These are phyloP conservation scores for Acephala macrosclerotiorum DNA, from an alignment of 2,329 filamentous ascomycete species.

Conservation along the genomic window DNA sequence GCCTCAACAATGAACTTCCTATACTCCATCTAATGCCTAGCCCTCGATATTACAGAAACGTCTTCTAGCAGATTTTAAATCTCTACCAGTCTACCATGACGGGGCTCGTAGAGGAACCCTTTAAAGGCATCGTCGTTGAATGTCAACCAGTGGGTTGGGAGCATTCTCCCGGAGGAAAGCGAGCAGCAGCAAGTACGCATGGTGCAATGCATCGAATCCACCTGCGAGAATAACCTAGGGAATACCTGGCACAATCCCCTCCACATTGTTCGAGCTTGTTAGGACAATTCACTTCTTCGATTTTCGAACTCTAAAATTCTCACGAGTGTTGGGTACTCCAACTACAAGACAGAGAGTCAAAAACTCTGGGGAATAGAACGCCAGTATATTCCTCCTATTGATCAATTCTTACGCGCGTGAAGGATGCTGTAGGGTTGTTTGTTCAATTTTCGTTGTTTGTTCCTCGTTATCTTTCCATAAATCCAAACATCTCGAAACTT, in stretches of 20 bases:
- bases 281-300: not conserved
- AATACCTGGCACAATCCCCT: not conserved
- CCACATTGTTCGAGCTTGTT: not conserved
- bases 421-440: not conserved
- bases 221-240: not conserved
- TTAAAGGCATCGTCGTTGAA: not conserved
- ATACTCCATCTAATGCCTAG: too few species aligned
- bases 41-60: too few species aligned
- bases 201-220: not conserved
- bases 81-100: too few species aligned
- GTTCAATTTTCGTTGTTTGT: not conserved
- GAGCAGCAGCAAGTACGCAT: not conserved
- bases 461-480: too few species aligned
- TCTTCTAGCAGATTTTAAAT: too few species aligned
- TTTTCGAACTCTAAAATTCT: not conserved
- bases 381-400: not conserved
- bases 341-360: not conserved
- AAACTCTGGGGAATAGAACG: not conserved
- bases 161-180: not conserved
- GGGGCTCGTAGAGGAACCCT: not conserved
- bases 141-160: not conserved
- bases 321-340: not conserved
- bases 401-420: not conserved
- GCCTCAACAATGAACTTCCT: too few species aligned
- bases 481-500: too few species aligned